Evolutionary conservation across 2,329 filamentous ascomycete species (phyloP), one percentile per base, ranked within the genome.

Genomic region (Fusarium proliferatum): DNA sequence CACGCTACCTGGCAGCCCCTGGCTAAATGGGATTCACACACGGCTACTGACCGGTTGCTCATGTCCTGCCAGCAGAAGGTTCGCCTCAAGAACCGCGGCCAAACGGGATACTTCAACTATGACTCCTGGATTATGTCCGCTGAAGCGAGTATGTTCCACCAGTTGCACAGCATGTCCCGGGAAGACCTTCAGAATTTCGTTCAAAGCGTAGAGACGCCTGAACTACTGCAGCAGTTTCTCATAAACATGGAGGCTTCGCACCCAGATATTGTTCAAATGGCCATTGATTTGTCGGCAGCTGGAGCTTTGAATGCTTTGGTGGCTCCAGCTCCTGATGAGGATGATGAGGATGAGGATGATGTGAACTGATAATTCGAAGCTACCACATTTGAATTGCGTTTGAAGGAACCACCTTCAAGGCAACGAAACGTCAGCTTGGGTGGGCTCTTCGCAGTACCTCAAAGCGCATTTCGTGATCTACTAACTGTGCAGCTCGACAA

Each of bases 71-170:
- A 41, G 6, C 11, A 30, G 7, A 63, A 68, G 36, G 7, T 33
- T 3, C 4, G 11, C 9, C 51, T 69, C 4, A 16, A 43, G 10
- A n/a, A 33, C 12, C 10, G 34, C 10, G 57, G 66, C 7, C 8
- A 36, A 8, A 52, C 42, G 1, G 66, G 67, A 17, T 69, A 68
- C 45, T 69, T 69, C 21, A 38, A 68, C 21, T 69, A 34, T 17
- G 64, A 63, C 16, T 30, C 42, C 1, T 66, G 52, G 42, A 12
- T 6, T 28, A 48, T 48, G 45, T 48, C 45, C 26, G 6, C 30
- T 11, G 49, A 43, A 23, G 51, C 16, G 10, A 21, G 21, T 17
- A n/a, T 28, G 36, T 17, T 28, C 15, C 51, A 55, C 8, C 34
- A 28, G 15, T 16, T 55, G 36, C 6, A 30, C 19, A n/a, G 16